A percentile compares a stretch with the other conserved stretches of the same genome.
These are phyloP conservation scores for Boletus smithii DNA, from an alignment of 1,284 basidiomycete species.

Conservation along the genomic window DNA sequence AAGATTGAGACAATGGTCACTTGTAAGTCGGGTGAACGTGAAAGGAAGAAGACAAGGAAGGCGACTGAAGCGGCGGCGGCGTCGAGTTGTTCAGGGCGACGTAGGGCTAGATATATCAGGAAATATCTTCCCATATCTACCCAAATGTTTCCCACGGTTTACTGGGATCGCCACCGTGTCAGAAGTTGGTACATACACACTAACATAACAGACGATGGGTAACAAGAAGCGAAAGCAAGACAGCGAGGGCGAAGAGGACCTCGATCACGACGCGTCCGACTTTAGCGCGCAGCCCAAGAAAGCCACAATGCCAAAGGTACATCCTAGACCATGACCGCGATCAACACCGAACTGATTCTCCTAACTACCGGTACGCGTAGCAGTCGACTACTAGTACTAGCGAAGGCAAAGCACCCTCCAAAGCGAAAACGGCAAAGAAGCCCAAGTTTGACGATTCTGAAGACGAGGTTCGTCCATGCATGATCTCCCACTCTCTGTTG, in stretches of 20 bases:
- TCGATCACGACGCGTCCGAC: constrained; percentile 11
- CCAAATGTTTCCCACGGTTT: constrained; percentile 15
- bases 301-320: constrained; percentile 20
- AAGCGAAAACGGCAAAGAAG: constrained; percentile 28
- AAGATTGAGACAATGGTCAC: constrained; percentile 6
- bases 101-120: constrained; percentile 35
- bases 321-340: background rate
- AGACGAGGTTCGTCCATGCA: constrained; percentile 11
- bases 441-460: constrained; percentile 21
- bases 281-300: constrained; percentile 10
- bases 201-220: too few species aligned
- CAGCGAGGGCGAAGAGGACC: constrained; percentile 30
- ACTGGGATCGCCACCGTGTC: background rate
- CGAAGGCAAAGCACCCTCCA: constrained; percentile 14
- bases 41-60: constrained; percentile 19
- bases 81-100: constrained; percentile 23
- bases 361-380: background rate
- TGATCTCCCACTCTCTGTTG: background rate
- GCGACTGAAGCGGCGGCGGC: constrained; percentile 4
- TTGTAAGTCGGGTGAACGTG: constrained; percentile 12
- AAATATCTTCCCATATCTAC: constrained; percentile 21
- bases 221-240: constrained; percentile 32
- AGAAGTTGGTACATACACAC: too few species aligned
- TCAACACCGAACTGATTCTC: background rate
- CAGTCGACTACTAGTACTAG: background rate